Base-by-base conservation (phyloP, 345 rosid species). In the Adansonia digitata region DNA sequence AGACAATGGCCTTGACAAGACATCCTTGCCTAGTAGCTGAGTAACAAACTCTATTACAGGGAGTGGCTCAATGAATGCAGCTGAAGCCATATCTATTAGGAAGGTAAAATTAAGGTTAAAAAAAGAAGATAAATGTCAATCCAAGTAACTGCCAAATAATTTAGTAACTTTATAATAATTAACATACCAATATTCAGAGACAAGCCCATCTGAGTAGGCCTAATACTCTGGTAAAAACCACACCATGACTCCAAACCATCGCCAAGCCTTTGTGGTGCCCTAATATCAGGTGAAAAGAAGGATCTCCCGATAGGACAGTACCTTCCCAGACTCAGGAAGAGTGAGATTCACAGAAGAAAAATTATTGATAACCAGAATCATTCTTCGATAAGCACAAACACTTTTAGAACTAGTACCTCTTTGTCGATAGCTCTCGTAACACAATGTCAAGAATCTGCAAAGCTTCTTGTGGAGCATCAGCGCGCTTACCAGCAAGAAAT, bases 171-270 rank as follows among this genome's bases (percentile, higher is more conserved):
- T 68, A 55, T 31, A 17, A 7, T 6, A 69, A 61, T 60, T 75
- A 17, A 72, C 2, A 72, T 90, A 96, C 99, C 99, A 12, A 96
- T 93, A 82, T 91, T 96, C 35, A 96, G 77, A 48, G 98, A 93
- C 81, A 96, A 80, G 75, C 99, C 99, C 99, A 96, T 96, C 61
- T 96, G 99, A 0, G 99, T 95, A n/a, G 99, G 98, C 80, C 99
- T 88, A 69, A 96, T 93, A 77, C 99, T 96, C 77, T 96, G 99
- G 73, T 93, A 96, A 80, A 93, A 96, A 37, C 99, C 99, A 69
- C 97, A 92, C 99, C 99, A 96, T 24, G 97, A 90, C 87, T 96
- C 97, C 82, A 96, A 87, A 69, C 99, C 99, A 29, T 96, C 99
- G 60, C 99, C 97, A 7, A 96, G 93, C 39, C 91, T 76, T 66